Evolutionary conservation across 768 basidiomycete genomes (phyloP).

Genomic region (Saitozyma podzolica): DNA sequence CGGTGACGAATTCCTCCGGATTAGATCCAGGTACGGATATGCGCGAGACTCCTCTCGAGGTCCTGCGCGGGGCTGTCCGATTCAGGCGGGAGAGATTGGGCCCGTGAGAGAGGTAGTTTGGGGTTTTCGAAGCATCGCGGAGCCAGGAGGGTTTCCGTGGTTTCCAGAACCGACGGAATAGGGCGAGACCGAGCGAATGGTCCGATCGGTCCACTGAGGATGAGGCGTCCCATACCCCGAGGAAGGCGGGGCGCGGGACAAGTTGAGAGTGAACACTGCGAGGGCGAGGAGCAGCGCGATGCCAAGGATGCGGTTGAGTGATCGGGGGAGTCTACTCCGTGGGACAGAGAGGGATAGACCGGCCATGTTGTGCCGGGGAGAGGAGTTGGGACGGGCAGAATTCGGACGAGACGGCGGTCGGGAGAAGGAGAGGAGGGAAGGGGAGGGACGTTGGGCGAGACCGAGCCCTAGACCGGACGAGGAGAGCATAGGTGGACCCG

Average conservation of each 20-base stretch:
- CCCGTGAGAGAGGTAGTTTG: constrained; percentile 7
- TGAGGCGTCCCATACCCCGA: constrained; percentile 38
- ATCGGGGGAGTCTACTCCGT: not conserved
- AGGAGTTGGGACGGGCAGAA: too few relatives aligned
- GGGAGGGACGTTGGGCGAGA: too few relatives aligned
- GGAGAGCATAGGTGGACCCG: too few relatives aligned
- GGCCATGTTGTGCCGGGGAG: too few relatives aligned
- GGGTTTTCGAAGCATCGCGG: constrained; percentile 2
- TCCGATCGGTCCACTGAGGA: constrained; percentile 1
- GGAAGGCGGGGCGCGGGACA: not conserved
- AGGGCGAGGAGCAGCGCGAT: constrained; percentile 1
- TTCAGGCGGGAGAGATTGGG: constrained; percentile 19
- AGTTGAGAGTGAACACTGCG: not conserved
- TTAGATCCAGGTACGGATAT: constrained; percentile 14
- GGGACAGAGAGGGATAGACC: not conserved
- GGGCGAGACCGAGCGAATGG: not conserved
- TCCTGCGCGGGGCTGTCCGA: constrained; percentile 1
- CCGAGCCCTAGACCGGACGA: too few relatives aligned
- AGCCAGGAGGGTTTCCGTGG: constrained; percentile 13
- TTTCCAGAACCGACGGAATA: not conserved
- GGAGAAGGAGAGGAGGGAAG: too few relatives aligned
- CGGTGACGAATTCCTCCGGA: constrained; percentile 33
- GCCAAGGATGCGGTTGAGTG: constrained; percentile 3
- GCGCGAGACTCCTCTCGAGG: constrained; percentile 19
- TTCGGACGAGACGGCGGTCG: too few relatives aligned